Conservation (phyloP, 768 basidiomycete genomes). For the Boletales sp. region DNA sequence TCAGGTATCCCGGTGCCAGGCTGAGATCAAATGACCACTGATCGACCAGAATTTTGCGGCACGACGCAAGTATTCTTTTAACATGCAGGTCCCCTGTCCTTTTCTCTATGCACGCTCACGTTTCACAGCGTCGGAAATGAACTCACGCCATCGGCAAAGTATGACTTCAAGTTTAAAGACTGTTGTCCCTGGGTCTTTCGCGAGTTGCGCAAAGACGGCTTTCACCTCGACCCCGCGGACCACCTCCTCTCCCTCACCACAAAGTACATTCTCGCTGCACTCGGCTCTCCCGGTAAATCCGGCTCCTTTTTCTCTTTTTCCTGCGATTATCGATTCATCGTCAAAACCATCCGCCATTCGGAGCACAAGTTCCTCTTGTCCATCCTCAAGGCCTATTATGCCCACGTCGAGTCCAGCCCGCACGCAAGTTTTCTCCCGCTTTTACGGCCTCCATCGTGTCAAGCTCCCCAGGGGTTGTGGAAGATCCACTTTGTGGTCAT, state of each 20-base stretch:
- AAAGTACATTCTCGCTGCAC: conserved; percentile 96
- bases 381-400: conserved; percentile 81
- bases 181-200: conserved; percentile 99
- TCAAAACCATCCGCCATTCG: conserved; percentile 94
- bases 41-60: conserved; percentile 85
- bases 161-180: conserved; percentile 99
- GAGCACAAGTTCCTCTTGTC: conserved; percentile 92
- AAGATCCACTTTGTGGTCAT: conserved; percentile 99
- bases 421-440: conserved; percentile 90
- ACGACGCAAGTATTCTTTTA: conserved; percentile 93
- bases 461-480: conserved; percentile 86
- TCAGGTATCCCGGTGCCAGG: conserved; percentile 93
- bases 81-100: conserved; percentile 60
- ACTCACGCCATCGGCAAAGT: conserved; percentile 94
- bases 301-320: conserved; percentile 99
- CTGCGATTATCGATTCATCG: conserved; percentile 98
- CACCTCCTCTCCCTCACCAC: conserved; percentile 95
- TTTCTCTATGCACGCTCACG: conserved; percentile 1
- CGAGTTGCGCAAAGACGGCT: conserved; percentile 88
- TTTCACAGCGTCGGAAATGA: conserved; percentile 89
- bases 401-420: conserved; percentile 84
- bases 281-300: conserved; percentile 97
- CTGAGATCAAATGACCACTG: conserved; percentile 84
- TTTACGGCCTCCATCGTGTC: conserved; percentile 96
- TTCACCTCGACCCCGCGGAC: conserved; percentile 95